Conservation (phyloP, 169 alveolate genomes). For the Cryptosporidium sp. region DNA sequence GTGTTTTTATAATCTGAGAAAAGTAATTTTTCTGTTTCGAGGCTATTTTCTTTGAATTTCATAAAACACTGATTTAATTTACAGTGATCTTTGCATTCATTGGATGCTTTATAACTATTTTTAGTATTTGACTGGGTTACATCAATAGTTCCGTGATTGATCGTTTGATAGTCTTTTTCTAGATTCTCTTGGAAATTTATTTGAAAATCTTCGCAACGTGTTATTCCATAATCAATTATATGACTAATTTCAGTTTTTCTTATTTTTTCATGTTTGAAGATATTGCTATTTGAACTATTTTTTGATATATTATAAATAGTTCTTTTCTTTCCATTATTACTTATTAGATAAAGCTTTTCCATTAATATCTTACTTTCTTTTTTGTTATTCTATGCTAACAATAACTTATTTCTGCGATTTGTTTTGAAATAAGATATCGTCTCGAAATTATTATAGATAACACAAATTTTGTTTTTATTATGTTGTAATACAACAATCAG, state of each 20-base stretch:
- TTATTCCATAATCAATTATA: not conserved
- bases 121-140: not conserved
- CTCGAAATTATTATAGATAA: not conserved
- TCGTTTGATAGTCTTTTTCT: not conserved
- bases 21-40: not conserved
- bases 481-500: not conserved
- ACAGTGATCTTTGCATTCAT: constrained; percentile 1
- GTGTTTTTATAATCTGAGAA: not conserved
- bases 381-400: not conserved
- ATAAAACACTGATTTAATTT: not conserved
- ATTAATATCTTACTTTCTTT: not conserved
- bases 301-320: constrained; percentile 6
- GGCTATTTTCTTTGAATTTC: not conserved
- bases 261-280: constrained; percentile 2
- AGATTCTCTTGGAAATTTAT: not conserved
- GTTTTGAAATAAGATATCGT: not conserved
- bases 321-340: constrained; percentile 2
- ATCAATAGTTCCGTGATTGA: not conserved
- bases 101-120: not conserved
- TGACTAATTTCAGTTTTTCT: constrained; percentile 11
- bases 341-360: not conserved
- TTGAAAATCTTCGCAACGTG: not conserved
- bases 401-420: not conserved
- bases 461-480: not conserved
- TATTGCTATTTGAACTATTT: not conserved